Base-by-base conservation (phyloP, 2,329 filamentous ascomycete genomes). In the Orbilia oligospora region DNA sequence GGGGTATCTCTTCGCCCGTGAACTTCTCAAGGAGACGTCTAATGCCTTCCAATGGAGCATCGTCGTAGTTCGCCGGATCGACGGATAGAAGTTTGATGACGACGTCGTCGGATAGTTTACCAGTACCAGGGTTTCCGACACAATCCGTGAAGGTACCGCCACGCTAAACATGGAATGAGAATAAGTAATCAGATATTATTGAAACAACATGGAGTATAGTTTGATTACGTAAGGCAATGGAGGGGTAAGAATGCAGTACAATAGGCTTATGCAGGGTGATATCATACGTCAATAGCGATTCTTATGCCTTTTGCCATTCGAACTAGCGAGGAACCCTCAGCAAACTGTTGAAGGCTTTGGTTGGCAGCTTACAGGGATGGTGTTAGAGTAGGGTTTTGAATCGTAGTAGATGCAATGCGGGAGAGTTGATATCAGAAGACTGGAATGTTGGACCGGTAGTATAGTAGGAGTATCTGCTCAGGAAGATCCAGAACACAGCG, bases 141-240 rank as follows among this genome's bases (percentile, higher is more conserved):
- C 93, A 97, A 85, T 97, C 94, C 46, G 94, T 97, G 84, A 97
- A 97, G 30, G 94, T 97, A 73, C 94, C 94, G 81, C 94, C 94
- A 79, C 94, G 91, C 85, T 91, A 83, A 12, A 38, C 18, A 44
- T 55, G 18, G 20, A 27, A 30, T 44, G 12, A 14, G 24, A 38
- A 58, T 68, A 51, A 64, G 68, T 69, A 46, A 72, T 71, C 63
- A 65, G 61, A 67, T 49, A 61, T 48, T 58, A 58, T 22, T 36
- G 20, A 36, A 36, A 65, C 48, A n/a, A 44, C 41, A 61, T 65
- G 38, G 46, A 24, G 71, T 27, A 56, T 18, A n/a, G 36, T 22
- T 56, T 69, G 71, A 65, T 65, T 67, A 67, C 41, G 56, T 61
- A 68, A 65, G 36, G 36, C 33, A 24, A 58, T 8, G 38, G 14